phyloP scores from a whole-genome alignment of 2,329 filamentous ascomycete species.

The Rosellinia necatrix region DNA sequence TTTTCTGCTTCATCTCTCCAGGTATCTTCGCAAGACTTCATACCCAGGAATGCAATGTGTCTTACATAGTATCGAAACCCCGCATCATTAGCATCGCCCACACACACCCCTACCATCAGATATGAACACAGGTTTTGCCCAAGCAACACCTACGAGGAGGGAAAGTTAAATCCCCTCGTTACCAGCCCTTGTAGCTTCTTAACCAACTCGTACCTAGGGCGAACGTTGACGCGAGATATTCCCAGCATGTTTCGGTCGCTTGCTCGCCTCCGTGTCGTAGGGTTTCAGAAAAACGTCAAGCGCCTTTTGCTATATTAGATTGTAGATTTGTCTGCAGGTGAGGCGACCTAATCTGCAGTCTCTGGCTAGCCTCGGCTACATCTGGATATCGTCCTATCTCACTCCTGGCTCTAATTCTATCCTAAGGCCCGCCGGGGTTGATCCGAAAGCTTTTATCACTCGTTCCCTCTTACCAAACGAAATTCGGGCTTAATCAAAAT shows the following conservation, averaged over 20 bases:
- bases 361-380: constrained; percentile 1
- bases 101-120: neutral
- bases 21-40: constrained; percentile 9
- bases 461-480: neutral
- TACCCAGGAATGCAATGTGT: constrained; percentile 4
- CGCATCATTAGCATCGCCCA: neutral
- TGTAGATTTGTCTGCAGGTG: neutral
- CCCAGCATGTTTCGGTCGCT: neutral
- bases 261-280: neutral
- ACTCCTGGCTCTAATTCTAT: constrained; percentile 16
- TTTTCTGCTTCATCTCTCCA: constrained; percentile 13
- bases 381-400: neutral
- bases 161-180: neutral
- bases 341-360: constrained; percentile 7
- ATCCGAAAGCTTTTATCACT: constrained; percentile 1
- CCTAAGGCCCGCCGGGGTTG: neutral
- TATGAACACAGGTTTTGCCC: neutral
- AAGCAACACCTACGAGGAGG: neutral
- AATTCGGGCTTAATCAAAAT: constrained; percentile 68
- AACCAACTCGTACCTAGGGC: neutral
- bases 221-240: neutral
- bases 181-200: neutral
- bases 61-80: neutral
- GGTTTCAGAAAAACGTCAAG: neutral
- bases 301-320: neutral